phyloP scores from a whole-genome alignment of 148 eudicot genomes.

The Polygonum aviculare region DNA sequence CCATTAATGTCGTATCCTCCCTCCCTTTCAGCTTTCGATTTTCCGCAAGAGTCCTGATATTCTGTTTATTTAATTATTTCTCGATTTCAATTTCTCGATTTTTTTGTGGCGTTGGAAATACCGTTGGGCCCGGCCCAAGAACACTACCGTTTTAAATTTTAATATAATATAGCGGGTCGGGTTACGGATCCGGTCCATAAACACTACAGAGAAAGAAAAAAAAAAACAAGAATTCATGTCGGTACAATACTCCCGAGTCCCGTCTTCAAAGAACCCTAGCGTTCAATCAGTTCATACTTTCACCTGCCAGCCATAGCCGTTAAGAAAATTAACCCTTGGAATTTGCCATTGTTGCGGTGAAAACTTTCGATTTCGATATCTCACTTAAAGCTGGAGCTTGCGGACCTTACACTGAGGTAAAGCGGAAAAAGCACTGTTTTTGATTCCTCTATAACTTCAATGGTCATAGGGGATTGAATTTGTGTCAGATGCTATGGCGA shows the following conservation, averaged over 20 bases:
- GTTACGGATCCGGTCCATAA: background rate
- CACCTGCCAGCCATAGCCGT: background rate
- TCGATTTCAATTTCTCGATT: background rate
- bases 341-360: background rate
- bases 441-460: background rate
- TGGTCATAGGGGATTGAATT: background rate
- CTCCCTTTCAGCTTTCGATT: slow-evolving; percentile 4
- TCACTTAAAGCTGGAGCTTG: background rate
- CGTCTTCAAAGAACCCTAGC: background rate
- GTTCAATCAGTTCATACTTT: background rate
- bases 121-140: slow-evolving; percentile 1
- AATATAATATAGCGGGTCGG: background rate
- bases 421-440: background rate
- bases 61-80: background rate
- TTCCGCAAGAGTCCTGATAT: background rate
- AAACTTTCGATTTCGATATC: background rate
- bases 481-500: background rate
- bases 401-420: background rate
- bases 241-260: background rate
- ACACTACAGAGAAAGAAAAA: too few relatives aligned
- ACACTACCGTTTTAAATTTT: background rate
- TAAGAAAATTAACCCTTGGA: background rate
- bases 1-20: slow-evolving; percentile 7
- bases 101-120: background rate
- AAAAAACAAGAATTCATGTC: background rate